Evolutionary conservation across 2,329 filamentous ascomycete species (phyloP).

Genomic region (Microdochium paspali): DNA sequence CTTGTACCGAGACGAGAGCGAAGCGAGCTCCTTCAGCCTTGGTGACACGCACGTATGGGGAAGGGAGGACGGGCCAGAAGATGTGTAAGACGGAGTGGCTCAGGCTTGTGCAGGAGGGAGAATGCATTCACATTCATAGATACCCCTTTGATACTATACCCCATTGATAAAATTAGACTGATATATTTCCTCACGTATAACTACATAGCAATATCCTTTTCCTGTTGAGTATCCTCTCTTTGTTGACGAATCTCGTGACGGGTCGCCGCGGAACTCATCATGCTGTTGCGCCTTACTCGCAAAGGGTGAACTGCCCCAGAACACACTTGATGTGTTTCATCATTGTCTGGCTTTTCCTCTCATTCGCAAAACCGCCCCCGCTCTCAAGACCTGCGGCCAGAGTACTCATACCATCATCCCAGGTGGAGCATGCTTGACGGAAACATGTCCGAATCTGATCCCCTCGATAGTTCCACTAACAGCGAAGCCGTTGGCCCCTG

Average conservation of each 20-base stretch:
- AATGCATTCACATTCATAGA: not conserved
- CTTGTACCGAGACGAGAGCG: slow-evolving; percentile 11
- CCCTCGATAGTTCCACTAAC: slow-evolving; percentile 7
- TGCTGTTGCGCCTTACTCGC: too few relatives aligned
- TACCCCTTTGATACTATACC: not conserved
- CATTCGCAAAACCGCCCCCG: too few relatives aligned
- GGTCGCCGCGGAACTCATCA: too few relatives aligned
- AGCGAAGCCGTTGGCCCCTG: slow-evolving; percentile 17
- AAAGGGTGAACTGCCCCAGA: too few relatives aligned
- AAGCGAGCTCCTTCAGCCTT: slow-evolving; percentile 17
- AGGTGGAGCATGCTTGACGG: slow-evolving; percentile 13
- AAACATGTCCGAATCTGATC: slow-evolving; percentile 14
- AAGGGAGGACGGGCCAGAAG: not conserved
- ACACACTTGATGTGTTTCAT: too few relatives aligned
- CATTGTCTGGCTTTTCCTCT: too few relatives aligned
- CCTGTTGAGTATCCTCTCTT: too few relatives aligned
- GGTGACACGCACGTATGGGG: slow-evolving; percentile 19
- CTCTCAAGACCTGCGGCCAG: too few relatives aligned
- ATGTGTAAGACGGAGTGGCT: not conserved
- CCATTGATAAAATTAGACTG: too few relatives aligned
- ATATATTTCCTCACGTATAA: too few relatives aligned
- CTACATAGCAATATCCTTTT: too few relatives aligned
- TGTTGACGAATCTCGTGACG: too few relatives aligned
- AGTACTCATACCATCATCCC: not conserved
- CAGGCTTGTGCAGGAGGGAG: not conserved